Evolutionary conservation across 305 asterid species (phyloP).

Genomic region (Fraxinus dipetala): DNA sequence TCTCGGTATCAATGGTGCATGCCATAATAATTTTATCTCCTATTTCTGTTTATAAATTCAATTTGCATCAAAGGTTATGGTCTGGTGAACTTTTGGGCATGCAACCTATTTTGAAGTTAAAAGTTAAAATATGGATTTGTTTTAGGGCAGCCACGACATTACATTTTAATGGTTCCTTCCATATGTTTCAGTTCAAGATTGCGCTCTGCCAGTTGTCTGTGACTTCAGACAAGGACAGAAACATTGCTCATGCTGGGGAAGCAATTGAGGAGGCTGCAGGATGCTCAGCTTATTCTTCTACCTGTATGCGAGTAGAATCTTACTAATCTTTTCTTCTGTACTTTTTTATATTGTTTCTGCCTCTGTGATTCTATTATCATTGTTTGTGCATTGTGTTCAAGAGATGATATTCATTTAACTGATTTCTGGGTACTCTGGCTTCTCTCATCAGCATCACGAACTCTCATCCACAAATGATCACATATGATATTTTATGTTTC

Average conservation of each 20-base stretch:
- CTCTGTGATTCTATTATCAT: background rate
- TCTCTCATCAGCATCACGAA: background rate
- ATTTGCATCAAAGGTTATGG: background rate
- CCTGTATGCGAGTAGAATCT: slow-evolving; percentile 52
- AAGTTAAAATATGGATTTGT: background rate
- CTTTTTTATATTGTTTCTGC: background rate
- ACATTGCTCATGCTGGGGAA: slow-evolving; percentile 63
- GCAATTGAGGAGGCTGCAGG: slow-evolving; percentile 64
- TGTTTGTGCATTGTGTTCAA: slow-evolving; percentile 12
- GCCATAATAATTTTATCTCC: background rate
- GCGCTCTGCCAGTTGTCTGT: slow-evolving; percentile 84
- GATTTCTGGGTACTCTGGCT: background rate
- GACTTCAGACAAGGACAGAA: slow-evolving; percentile 59
- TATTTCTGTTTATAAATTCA: background rate
- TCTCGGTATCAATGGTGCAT: background rate
- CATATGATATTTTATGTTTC: slow-evolving; percentile 8
- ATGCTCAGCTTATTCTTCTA: slow-evolving; percentile 73
- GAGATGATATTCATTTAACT: background rate
- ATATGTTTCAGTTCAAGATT: slow-evolving; percentile 67
- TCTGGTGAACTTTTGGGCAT: background rate
- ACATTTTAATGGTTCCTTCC: slow-evolving; percentile 1
- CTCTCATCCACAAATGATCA: slow-evolving; percentile 2
- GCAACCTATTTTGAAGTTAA: background rate
- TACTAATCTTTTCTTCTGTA: background rate
- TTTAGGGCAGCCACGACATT: background rate